Percentiles rank a stretch among this genome's conserved stretches.
phyloP scores from a whole-genome alignment of 2,329 filamentous ascomycete species.

The Xylariaceae sp. region DNA sequence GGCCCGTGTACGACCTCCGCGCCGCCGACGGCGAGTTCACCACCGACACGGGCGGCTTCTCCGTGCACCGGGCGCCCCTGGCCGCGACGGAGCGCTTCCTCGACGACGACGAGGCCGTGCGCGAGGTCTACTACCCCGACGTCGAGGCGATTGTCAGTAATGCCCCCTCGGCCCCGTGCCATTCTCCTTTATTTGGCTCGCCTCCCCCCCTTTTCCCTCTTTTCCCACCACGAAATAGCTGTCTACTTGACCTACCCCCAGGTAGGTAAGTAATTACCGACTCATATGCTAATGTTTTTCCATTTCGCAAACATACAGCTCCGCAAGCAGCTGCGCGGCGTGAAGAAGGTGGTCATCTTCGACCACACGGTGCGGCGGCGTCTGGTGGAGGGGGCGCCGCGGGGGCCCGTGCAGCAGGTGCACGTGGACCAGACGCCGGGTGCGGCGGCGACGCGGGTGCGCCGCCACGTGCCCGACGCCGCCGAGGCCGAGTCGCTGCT shows the following conservation, averaged over 20 bases:
- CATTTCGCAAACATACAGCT: too few relatives aligned
- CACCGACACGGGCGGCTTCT: slow-evolving; percentile 52
- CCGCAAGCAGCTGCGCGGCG: neutral
- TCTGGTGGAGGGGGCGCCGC: slow-evolving; percentile 43
- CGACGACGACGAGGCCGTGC: slow-evolving; percentile 46
- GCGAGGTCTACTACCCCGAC: slow-evolving; percentile 52
- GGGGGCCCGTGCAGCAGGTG: slow-evolving; percentile 61
- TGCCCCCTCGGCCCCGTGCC: too few relatives aligned
- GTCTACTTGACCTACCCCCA: too few relatives aligned
- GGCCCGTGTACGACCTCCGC: slow-evolving; percentile 48
- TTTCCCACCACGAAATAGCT: too few relatives aligned
- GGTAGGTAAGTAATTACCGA: too few relatives aligned
- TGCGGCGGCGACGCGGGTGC: slow-evolving; percentile 54
- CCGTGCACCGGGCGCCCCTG: slow-evolving; percentile 44
- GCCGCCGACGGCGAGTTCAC: slow-evolving; percentile 40
- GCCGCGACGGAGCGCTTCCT: slow-evolving; percentile 42
- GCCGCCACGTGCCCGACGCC: slow-evolving; percentile 46
- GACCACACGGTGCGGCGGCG: slow-evolving; percentile 62
- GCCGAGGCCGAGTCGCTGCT: slow-evolving; percentile 49
- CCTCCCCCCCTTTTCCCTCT: too few relatives aligned
- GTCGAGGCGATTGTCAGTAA: slow-evolving; percentile 53
- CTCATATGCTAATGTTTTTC: too few relatives aligned
- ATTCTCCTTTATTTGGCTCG: too few relatives aligned
- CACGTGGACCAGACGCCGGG: slow-evolving; percentile 64
- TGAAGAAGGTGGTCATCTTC: slow-evolving; percentile 50